These are phyloP conservation scores for Darksidea phi DNA, from an alignment of 495 filamentous ascomycete species.

Conservation along the genomic window DNA sequence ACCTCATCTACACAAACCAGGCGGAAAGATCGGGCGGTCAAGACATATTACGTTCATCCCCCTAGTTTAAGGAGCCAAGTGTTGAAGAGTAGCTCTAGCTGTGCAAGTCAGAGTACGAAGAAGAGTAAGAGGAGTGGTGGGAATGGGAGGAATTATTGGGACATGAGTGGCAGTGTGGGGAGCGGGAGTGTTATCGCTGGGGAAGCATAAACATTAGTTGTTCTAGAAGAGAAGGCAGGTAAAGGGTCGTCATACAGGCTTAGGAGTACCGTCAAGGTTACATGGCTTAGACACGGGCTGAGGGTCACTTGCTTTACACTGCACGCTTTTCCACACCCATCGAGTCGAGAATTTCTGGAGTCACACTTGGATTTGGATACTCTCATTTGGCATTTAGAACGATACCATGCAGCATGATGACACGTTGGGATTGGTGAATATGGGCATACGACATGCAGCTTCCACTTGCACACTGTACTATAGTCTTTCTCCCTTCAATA, in stretches of 20 bases:
- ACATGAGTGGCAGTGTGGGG: slow-evolving; percentile 74
- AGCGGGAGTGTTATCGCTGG: slow-evolving; percentile 76
- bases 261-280: no score
- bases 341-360: not conserved
- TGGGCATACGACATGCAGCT: no score
- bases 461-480: no score
- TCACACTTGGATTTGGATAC: not conserved
- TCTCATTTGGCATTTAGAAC: slow-evolving; percentile 3
- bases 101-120: slow-evolving; percentile 77
- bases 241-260: no score
- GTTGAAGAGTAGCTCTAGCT: slow-evolving; percentile 60
- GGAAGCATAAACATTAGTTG: slow-evolving; percentile 64
- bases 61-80: slow-evolving; percentile 47
- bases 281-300: no score
- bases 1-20: slow-evolving; percentile 41
- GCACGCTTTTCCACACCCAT: no score
- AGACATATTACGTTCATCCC: slow-evolving; percentile 48
- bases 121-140: slow-evolving; percentile 56
- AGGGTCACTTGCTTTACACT: no score
- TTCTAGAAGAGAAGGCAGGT: no score
- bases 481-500: no score
- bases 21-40: slow-evolving; percentile 44
- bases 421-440: not conserved
- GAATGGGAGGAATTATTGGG: slow-evolving; percentile 81
- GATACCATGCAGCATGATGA: slow-evolving; percentile 2